Evolutionary conservation across 257 asterid genomes (phyloP).

Genomic region (Solanum chmielewskii): DNA sequence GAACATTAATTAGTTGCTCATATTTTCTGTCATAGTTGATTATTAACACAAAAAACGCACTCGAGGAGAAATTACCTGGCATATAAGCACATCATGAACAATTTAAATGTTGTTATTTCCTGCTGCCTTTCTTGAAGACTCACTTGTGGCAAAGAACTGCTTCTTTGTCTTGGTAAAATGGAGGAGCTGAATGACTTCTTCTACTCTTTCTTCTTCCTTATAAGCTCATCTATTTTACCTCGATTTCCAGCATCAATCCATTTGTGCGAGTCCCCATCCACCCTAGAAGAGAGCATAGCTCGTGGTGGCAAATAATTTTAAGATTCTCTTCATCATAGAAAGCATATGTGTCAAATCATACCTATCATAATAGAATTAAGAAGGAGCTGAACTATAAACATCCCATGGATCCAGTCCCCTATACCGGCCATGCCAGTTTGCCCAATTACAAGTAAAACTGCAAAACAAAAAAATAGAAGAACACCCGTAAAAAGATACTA

Average conservation of each 20-base stretch:
- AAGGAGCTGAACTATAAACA: slow-evolving; percentile 2
- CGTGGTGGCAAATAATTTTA: not conserved
- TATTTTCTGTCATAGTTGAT: slow-evolving; percentile 11
- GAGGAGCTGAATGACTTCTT: not conserved
- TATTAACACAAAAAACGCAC: not conserved
- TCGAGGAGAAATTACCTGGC: slow-evolving; percentile 2
- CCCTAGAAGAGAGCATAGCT: not conserved
- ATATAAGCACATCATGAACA: not conserved
- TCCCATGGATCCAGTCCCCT: slow-evolving; percentile 15
- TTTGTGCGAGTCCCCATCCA: slow-evolving; percentile 6
- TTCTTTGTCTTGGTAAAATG: slow-evolving; percentile 35
- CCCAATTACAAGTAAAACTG: no score
- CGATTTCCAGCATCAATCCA: not conserved
- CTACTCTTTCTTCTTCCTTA: not conserved
- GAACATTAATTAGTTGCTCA: slow-evolving; percentile 12
- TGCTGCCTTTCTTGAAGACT: slow-evolving; percentile 14
- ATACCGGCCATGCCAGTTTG: not conserved
- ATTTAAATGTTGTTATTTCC: slow-evolving; percentile 7
- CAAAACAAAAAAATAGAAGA: no score
- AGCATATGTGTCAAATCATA: slow-evolving; percentile 9
- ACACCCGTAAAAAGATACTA: no score
- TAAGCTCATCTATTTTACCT: no score
- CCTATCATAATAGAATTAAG: not conserved
- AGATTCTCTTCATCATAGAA: not conserved
- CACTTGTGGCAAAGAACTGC: slow-evolving; percentile 25